phyloP scores from a whole-genome alignment of 371 early-diverging fungal species.

The Phascolomyces articulosus region DNA sequence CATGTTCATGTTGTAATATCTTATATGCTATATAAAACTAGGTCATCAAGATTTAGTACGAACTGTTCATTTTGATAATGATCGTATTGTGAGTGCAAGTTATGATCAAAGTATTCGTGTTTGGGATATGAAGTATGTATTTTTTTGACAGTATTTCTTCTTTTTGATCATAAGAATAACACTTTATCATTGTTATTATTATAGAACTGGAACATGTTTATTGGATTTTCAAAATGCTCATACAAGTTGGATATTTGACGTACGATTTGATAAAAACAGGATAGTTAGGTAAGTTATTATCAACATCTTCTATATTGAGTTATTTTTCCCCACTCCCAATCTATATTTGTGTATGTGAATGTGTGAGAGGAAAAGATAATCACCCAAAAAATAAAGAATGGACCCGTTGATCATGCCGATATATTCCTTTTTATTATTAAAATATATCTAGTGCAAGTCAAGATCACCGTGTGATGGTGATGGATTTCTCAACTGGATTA shows the following conservation, averaged over 20 bases:
- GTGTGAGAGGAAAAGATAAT: too few relatives aligned
- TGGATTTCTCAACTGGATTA: constrained; percentile 77
- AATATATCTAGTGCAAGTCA: constrained; percentile 65
- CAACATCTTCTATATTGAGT: neutral
- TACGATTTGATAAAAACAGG: constrained; percentile 80
- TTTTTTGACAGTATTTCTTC: neutral
- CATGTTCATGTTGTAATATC: neutral
- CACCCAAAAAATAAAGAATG: too few relatives aligned
- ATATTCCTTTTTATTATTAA: neutral
- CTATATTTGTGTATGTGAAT: too few relatives aligned
- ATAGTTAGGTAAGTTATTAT: constrained; percentile 67
- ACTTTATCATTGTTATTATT: neutral
- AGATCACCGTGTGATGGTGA: constrained; percentile 78
- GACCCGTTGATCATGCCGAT: neutral
- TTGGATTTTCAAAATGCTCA: constrained; percentile 78
- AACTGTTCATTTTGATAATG: constrained; percentile 77
- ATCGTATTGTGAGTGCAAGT: constrained; percentile 54
- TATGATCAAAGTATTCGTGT: constrained; percentile 97
- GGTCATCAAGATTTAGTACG: constrained; percentile 95
- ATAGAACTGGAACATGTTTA: constrained; percentile 40
- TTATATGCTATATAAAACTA: constrained; percentile 31
- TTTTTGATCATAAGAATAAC: neutral
- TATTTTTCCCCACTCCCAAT: neutral
- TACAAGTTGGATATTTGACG: constrained; percentile 94
- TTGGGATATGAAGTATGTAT: constrained; percentile 78